Conservation (phyloP, 2,329 filamentous ascomycete species). For the Colletotrichum falcatum region DNA sequence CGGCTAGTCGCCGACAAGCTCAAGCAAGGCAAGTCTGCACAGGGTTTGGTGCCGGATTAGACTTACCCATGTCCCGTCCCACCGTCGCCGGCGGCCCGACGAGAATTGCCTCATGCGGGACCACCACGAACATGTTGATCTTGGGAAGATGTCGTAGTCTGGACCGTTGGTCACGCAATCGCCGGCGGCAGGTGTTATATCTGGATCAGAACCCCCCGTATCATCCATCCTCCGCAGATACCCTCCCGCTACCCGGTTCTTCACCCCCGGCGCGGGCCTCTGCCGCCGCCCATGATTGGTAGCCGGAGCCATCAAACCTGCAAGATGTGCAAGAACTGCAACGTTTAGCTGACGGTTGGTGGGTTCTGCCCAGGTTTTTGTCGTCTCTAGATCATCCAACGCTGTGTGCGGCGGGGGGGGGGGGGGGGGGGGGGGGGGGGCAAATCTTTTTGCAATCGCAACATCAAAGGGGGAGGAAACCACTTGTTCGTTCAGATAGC, state of each 20-base stretch:
- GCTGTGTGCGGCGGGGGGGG: too few relatives aligned
- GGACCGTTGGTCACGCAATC: constrained; percentile 36
- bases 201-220: constrained; percentile 2
- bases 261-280: constrained; percentile 10
- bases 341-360: constrained; percentile 3
- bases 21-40: neutral
- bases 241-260: constrained; percentile 5
- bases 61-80: neutral
- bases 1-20: neutral
- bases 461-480: constrained; percentile 29
- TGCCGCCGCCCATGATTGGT: constrained; percentile 22
- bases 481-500: constrained; percentile 15
- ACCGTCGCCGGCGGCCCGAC: constrained; percentile 35
- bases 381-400: constrained; percentile 22
- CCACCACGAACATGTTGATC: neutral
- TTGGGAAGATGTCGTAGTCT: constrained; percentile 32
- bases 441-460: constrained; percentile 22
- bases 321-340: constrained; percentile 5
- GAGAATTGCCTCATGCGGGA: constrained; percentile 19
- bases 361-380: constrained; percentile 37
- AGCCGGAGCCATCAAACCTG: neutral
- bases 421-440: too few relatives aligned
- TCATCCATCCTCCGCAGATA: constrained; percentile 7
- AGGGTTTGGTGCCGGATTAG: neutral
- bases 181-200: constrained; percentile 28